Evolutionary conservation across 371 early-diverging fungal species (phyloP).

Genomic region (Mortierella sp.): DNA sequence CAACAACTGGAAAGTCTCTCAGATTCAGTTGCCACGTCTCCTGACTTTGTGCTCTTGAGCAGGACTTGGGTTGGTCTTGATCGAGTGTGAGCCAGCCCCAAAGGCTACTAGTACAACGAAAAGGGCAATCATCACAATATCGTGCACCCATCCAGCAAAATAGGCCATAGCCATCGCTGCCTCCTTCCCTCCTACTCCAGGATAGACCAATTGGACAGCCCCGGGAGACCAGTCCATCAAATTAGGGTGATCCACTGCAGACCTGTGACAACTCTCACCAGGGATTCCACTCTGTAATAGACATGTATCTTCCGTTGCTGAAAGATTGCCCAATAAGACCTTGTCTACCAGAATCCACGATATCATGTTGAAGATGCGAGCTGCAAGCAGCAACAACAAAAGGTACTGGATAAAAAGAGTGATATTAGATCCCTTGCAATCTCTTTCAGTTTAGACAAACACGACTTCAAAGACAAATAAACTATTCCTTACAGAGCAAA

Average conservation of each 20-base stretch:
- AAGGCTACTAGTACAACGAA: constrained; percentile 19
- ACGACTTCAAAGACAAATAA: background rate
- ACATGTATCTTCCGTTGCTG: background rate
- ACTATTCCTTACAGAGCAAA: constrained; percentile 26
- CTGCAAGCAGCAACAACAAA: constrained; percentile 17
- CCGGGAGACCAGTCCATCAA: constrained; percentile 32
- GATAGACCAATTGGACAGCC: constrained; percentile 7
- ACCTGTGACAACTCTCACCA: background rate
- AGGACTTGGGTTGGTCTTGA: background rate
- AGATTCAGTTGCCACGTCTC: constrained; percentile 1
- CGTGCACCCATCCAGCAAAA: constrained; percentile 30
- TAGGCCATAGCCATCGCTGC: background rate
- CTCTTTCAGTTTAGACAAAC: no score
- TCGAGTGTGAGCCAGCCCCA: constrained; percentile 25
- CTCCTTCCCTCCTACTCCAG: constrained; percentile 5
- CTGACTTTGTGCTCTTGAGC: constrained; percentile 5
- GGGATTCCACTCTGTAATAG: background rate
- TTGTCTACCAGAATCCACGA: constrained; percentile 11
- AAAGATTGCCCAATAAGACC: background rate
- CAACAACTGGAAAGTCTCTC: background rate
- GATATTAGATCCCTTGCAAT: background rate
- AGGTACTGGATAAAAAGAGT: background rate
- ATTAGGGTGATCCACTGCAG: background rate
- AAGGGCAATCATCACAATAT: constrained; percentile 9
- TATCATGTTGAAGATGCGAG: constrained; percentile 19